These are phyloP conservation scores for Reticulascus tulasneorum DNA, from an alignment of 2,329 filamentous ascomycete species.

Conservation along the genomic window DNA sequence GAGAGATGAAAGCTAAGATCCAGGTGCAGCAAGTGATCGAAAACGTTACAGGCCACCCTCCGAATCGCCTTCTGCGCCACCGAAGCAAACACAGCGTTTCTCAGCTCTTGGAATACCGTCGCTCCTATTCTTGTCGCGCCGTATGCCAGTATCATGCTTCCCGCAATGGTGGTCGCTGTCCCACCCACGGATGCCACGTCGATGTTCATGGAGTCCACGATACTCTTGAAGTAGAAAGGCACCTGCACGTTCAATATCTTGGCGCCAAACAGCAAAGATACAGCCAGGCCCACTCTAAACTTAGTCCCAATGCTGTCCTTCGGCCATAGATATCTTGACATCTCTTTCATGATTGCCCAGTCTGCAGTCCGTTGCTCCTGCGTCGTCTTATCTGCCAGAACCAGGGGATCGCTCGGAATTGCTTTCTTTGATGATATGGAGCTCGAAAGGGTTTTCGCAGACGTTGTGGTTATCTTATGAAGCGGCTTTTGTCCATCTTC, in stretches of 20 bases:
- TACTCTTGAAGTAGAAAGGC: conserved; percentile 98
- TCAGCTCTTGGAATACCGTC: conserved; percentile 85
- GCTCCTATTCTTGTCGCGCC: conserved; percentile 84
- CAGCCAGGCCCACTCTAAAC: conserved; percentile 78
- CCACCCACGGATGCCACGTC: conserved; percentile 85
- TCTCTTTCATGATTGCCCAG: conserved; percentile 98
- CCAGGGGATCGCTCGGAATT: conserved; percentile 47
- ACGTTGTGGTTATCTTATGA: neutral
- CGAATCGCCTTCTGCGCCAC: conserved; percentile 97
- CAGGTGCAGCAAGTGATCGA: conserved; percentile 80
- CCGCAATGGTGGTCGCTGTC: conserved; percentile 82
- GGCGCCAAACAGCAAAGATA: conserved; percentile 78
- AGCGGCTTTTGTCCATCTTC: conserved; percentile 1
- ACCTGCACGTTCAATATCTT: conserved; percentile 98
- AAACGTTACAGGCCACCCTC: conserved; percentile 85
- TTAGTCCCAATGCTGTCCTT: conserved; percentile 82
- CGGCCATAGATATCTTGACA: conserved; percentile 94
- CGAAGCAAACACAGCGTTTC: conserved; percentile 94
- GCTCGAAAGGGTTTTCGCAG: neutral
- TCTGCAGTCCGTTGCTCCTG: conserved; percentile 94
- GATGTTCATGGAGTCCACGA: conserved; percentile 96
- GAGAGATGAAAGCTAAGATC: conserved; percentile 92
- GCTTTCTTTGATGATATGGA: conserved; percentile 10
- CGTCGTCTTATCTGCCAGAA: conserved; percentile 63
- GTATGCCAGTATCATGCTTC: conserved; percentile 90